phyloP scores from a whole-genome alignment of 2,329 filamentous ascomycete species.

The Alternaria arborescens region DNA sequence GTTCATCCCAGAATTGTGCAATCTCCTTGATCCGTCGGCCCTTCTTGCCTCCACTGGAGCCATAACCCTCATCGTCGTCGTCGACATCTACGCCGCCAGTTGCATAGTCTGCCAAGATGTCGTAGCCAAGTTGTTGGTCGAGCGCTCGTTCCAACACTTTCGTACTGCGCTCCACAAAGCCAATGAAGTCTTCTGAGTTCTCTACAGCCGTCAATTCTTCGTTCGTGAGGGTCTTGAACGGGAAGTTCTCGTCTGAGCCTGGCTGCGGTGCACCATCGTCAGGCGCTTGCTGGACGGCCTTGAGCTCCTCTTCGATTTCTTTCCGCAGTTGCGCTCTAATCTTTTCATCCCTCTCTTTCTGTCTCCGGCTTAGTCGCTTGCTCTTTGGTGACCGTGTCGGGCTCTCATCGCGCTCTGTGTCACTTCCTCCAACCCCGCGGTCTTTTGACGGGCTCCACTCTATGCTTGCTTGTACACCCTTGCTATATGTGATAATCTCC shows the following conservation, averaged over 20 bases:
- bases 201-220: slow-evolving; percentile 93
- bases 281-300: slow-evolving; percentile 64
- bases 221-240: slow-evolving; percentile 77
- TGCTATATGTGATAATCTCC: slow-evolving; percentile 95
- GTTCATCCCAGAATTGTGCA: slow-evolving; percentile 90
- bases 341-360: slow-evolving; percentile 86
- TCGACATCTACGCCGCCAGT: slow-evolving; percentile 79
- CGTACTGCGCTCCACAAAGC: slow-evolving; percentile 93
- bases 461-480: slow-evolving; percentile 90
- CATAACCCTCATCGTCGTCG: slow-evolving; percentile 78
- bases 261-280: slow-evolving; percentile 55
- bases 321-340: slow-evolving; percentile 82
- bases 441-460: slow-evolving; percentile 69
- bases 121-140: slow-evolving; percentile 94
- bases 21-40: slow-evolving; percentile 83
- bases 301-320: slow-evolving; percentile 93
- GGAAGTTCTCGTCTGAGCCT: slow-evolving; percentile 67
- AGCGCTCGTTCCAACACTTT: slow-evolving; percentile 97
- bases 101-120: slow-evolving; percentile 94
- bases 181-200: slow-evolving; percentile 89
- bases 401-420: slow-evolving; percentile 69
- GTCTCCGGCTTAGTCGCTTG: slow-evolving; percentile 80
- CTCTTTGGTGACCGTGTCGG: slow-evolving; percentile 62
- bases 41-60: slow-evolving; percentile 74
- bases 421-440: slow-evolving; percentile 62